Percentiles rank a stretch among this genome's conserved stretches.
These are phyloP conservation scores for Pochonia chlamydosporia DNA, from an alignment of 2,329 filamentous ascomycete species.

Conservation along the genomic window DNA sequence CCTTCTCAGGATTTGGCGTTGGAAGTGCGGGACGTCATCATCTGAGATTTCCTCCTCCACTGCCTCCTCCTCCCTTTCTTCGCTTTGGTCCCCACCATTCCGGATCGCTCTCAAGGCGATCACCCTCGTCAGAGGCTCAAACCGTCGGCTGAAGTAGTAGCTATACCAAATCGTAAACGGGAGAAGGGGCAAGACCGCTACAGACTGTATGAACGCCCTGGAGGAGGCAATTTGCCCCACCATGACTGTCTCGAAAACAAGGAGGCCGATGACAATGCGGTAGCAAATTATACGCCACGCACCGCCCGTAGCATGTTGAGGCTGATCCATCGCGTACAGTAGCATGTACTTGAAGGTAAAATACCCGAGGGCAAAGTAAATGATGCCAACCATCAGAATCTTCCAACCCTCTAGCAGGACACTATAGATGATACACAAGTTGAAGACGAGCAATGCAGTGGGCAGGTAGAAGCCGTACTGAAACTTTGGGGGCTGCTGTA, in stretches of 20 bases:
- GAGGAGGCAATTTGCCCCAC: slow-evolving; percentile 76
- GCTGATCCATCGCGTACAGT: slow-evolving; percentile 96
- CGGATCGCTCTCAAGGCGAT: slow-evolving; percentile 86
- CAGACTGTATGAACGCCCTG: slow-evolving; percentile 65
- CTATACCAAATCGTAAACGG: slow-evolving; percentile 83
- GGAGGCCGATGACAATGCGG: slow-evolving; percentile 75
- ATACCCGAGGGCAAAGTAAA: slow-evolving; percentile 79
- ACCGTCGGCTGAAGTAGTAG: slow-evolving; percentile 73
- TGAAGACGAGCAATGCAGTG: slow-evolving; percentile 86
- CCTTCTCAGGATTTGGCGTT: slow-evolving; percentile 38
- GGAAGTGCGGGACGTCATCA: slow-evolving; percentile 36
- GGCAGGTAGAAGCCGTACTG: slow-evolving; percentile 96
- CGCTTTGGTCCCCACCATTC: slow-evolving; percentile 42
- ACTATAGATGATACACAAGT: slow-evolving; percentile 93
- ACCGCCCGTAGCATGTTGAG: slow-evolving; percentile 85
- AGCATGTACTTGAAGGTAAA: slow-evolving; percentile 97
- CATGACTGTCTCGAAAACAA: slow-evolving; percentile 89
- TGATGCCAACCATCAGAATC: slow-evolving; percentile 73
- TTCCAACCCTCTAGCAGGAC: slow-evolving; percentile 74
- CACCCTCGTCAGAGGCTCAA: slow-evolving; percentile 83
- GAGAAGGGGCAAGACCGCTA: slow-evolving; percentile 70
- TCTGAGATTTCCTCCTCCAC: slow-evolving; percentile 32
- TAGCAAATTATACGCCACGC: slow-evolving; percentile 98
- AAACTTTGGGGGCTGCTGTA: slow-evolving; percentile 78
- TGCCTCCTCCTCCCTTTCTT: slow-evolving; percentile 29